A percentile compares a stretch with the other conserved stretches of the same genome.
These are phyloP conservation scores for Chaetoscypha palmicola DNA, from an alignment of 2,329 filamentous ascomycete genomes.

Conservation along the genomic window DNA sequence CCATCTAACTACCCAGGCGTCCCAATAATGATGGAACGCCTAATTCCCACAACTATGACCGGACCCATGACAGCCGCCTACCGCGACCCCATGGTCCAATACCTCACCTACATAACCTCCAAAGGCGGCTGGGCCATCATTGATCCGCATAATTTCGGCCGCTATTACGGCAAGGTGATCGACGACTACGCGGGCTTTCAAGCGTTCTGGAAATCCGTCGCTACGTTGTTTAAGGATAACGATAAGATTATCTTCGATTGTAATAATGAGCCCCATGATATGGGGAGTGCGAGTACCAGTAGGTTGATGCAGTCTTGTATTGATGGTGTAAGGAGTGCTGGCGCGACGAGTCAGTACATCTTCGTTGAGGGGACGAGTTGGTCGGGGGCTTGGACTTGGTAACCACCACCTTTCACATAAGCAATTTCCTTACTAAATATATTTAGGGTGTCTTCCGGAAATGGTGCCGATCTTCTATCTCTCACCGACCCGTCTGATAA, in stretches of 20 bases:
- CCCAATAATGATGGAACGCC: constrained; percentile 48
- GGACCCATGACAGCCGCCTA: constrained; percentile 33
- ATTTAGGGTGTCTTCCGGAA: constrained; percentile 30
- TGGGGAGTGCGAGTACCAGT: constrained; percentile 30
- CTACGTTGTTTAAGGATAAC: constrained; percentile 32
- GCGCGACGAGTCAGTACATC: constrained; percentile 46
- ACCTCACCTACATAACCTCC: constrained; percentile 36
- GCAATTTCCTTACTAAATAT: not conserved
- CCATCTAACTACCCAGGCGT: constrained; percentile 37
- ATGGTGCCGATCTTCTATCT: constrained; percentile 35
- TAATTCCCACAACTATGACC: constrained; percentile 42
- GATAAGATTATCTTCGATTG: constrained; percentile 36
- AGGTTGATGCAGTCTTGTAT: constrained; percentile 40
- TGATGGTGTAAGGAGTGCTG: constrained; percentile 36
- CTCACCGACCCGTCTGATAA: constrained; percentile 47
- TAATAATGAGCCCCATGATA: constrained; percentile 40
- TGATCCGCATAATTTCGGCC: constrained; percentile 44
- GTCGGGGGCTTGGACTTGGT: constrained; percentile 24
- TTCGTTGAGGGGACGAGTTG: constrained; percentile 47
- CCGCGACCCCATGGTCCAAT: constrained; percentile 24
- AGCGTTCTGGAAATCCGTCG: constrained; percentile 36
- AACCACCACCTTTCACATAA: not conserved
- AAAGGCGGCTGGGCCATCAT: constrained; percentile 42
- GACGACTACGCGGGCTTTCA: constrained; percentile 33
- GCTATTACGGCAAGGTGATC: constrained; percentile 39